Conservation (phyloP, 306 rosid genomes). For the Glycine tomentella region DNA sequence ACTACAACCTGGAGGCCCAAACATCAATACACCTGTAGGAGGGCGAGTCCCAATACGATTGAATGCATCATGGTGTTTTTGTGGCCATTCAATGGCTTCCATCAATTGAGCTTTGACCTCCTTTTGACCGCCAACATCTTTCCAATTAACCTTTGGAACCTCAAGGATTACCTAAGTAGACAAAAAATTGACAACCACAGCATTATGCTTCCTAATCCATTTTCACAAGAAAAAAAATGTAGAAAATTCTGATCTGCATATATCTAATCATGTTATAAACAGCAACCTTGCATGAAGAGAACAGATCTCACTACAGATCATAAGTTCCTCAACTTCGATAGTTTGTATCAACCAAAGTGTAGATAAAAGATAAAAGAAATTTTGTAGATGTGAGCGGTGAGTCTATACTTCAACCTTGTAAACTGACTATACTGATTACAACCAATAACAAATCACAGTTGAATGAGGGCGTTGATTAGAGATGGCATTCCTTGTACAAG, state of each 20-base stretch:
- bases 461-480: slow-evolving; percentile 38
- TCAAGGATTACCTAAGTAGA: slow-evolving; percentile 77
- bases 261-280: slow-evolving; percentile 20
- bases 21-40: slow-evolving; percentile 83
- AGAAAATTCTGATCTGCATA: slow-evolving; percentile 4
- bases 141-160: slow-evolving; percentile 95
- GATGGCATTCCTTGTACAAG: slow-evolving; percentile 15
- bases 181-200: slow-evolving; percentile 19
- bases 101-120: slow-evolving; percentile 85
- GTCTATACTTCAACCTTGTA: neutral
- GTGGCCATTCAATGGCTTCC: slow-evolving; percentile 98
- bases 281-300: slow-evolving; percentile 29
- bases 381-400: neutral
- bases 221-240: slow-evolving; percentile 2
- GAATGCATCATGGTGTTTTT: slow-evolving; percentile 82
- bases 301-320: slow-evolving; percentile 16
- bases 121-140: slow-evolving; percentile 91
- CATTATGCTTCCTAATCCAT: slow-evolving; percentile 19
- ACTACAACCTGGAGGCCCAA: slow-evolving; percentile 99
- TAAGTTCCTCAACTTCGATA: slow-evolving; percentile 14
- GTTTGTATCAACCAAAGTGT: slow-evolving; percentile 32
- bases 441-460: slow-evolving; percentile 15
- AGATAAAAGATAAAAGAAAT: slow-evolving; percentile 25
- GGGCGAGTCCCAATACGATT: slow-evolving; percentile 82
- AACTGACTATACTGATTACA: slow-evolving; percentile 19